Conservation (phyloP, 2,329 filamentous ascomycete genomes). For the Botrytis tulipae region DNA sequence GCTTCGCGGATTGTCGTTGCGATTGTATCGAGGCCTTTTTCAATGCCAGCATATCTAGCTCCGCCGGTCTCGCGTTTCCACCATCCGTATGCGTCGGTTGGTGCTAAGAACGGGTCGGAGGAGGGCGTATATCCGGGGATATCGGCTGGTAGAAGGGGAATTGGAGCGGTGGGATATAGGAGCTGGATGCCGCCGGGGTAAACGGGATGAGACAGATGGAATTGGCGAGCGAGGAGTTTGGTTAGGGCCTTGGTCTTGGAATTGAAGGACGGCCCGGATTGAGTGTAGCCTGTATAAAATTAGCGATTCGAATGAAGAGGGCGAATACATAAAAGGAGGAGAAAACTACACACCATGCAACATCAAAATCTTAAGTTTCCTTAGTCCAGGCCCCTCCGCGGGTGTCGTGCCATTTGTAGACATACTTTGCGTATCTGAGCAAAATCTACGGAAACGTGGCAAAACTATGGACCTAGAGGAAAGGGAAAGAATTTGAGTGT, state of each 20-base stretch:
- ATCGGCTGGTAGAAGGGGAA: slow-evolving; percentile 60
- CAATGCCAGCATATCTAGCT: slow-evolving; percentile 64
- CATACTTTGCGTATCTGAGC: not conserved
- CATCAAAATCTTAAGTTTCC: slow-evolving; percentile 67
- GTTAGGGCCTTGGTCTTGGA: slow-evolving; percentile 81
- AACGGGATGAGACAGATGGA: slow-evolving; percentile 49
- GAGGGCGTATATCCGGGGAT: slow-evolving; percentile 62
- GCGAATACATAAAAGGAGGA: not conserved
- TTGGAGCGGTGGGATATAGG: slow-evolving; percentile 68
- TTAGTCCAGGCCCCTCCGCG: slow-evolving; percentile 8
- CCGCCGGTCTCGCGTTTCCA: slow-evolving; percentile 68
- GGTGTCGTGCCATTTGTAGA: not conserved
- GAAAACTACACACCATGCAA: slow-evolving; percentile 58
- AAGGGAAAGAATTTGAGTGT: not conserved
- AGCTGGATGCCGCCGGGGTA: slow-evolving; percentile 50
- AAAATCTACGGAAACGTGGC: not conserved
- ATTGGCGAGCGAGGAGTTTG: slow-evolving; percentile 44
- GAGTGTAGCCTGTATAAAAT: slow-evolving; percentile 69
- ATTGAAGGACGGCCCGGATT: slow-evolving; percentile 81
- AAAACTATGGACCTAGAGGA: not conserved
- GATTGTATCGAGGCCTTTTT: slow-evolving; percentile 63
- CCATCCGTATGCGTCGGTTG: slow-evolving; percentile 71
- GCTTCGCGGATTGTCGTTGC: slow-evolving; percentile 60
- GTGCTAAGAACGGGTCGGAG: slow-evolving; percentile 42
- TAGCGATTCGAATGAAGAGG: not conserved